A percentile compares a stretch with the other conserved stretches of the same genome.
Evolutionary conservation across 2,329 filamentous ascomycete species (phyloP).

Genomic region (Celoporthe dispersa): DNA sequence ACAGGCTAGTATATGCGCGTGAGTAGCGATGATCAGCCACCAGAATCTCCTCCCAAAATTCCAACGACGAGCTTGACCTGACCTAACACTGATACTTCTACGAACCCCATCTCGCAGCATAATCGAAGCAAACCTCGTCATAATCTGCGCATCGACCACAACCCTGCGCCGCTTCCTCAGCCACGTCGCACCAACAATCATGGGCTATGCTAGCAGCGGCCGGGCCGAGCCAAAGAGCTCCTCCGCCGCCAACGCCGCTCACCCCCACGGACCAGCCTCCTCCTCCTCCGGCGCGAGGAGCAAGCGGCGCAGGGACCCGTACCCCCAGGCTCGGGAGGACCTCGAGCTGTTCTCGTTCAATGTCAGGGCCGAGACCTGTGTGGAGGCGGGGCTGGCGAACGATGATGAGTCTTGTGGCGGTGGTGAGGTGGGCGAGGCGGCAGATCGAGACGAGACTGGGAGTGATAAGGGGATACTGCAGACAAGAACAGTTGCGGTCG

Average conservation of each 20-base stretch:
- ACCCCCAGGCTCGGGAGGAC: neutral
- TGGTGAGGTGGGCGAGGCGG: neutral
- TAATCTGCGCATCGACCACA: neutral
- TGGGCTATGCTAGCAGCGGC: neutral
- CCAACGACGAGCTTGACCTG: neutral
- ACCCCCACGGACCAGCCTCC: neutral
- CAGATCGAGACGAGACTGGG: neutral
- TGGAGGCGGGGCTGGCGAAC: neutral
- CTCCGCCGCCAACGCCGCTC: neutral
- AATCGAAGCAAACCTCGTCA: slow-evolving; percentile 1
- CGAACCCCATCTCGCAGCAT: neutral
- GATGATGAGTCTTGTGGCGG: neutral
- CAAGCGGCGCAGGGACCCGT: neutral
- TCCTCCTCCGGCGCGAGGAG: neutral
- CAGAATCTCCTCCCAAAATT: no score
- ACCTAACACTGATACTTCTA: neutral
- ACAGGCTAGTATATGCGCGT: neutral
- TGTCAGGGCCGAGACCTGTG: neutral
- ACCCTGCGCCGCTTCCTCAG: slow-evolving; percentile 1
- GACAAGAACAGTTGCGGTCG: neutral
- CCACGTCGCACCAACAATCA: neutral
- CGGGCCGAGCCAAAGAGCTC: neutral
- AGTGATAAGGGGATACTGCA: neutral
- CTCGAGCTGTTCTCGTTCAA: neutral
- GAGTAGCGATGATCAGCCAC: neutral